Evolutionary conservation across 1,139 yeast species (phyloP).

Genomic region (Nadsonia commutata): DNA sequence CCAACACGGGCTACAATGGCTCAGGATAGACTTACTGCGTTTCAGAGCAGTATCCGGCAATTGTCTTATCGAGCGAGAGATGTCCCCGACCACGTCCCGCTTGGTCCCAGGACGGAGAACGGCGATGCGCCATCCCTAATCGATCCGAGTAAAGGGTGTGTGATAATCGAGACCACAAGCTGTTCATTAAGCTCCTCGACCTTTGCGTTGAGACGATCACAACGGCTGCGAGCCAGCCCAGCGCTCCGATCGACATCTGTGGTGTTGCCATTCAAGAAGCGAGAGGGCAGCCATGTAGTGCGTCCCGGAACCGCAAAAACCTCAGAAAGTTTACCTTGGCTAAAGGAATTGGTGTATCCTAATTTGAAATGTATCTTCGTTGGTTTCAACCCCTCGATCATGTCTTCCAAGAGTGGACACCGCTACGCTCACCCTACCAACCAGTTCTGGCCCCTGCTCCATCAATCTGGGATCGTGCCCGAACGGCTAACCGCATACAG

Average conservation of each 20-base stretch:
- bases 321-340: background rate
- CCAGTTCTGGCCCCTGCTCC: conserved; percentile 53
- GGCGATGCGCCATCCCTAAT: too few relatives aligned
- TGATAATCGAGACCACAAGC: too few relatives aligned
- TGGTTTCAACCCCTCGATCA: conserved; percentile 64
- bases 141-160: too few relatives aligned
- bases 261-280: background rate
- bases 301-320: background rate
- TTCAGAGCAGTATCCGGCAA: too few relatives aligned
- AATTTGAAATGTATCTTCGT: conserved; percentile 36
- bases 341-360: conserved; percentile 26
- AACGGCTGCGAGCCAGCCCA: too few relatives aligned
- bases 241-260: background rate
- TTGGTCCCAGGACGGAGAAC: too few relatives aligned
- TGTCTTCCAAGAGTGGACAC: conserved; percentile 50
- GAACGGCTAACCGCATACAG: conserved; percentile 27
- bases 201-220: too few relatives aligned
- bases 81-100: too few relatives aligned
- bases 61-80: too few relatives aligned
- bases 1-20: too few relatives aligned
- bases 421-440: conserved; percentile 65
- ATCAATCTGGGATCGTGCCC: conserved; percentile 34
- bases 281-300: background rate
- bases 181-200: too few relatives aligned
- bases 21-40: too few relatives aligned